phyloP scores from a whole-genome alignment of 2,329 filamentous ascomycete genomes.

The Pezicula rhizophila region DNA sequence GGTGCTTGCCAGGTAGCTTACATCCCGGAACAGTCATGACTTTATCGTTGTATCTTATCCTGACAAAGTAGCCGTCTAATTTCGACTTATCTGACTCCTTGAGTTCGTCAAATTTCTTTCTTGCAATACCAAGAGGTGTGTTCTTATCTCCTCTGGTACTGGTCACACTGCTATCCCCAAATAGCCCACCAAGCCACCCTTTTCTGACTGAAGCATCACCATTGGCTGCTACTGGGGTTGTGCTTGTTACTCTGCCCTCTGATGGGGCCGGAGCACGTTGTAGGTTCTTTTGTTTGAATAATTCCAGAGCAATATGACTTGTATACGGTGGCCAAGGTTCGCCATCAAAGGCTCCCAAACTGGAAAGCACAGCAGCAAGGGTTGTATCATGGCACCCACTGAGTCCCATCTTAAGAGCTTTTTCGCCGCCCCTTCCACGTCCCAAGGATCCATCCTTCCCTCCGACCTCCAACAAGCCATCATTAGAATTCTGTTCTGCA shows the following conservation, averaged over 20 bases:
- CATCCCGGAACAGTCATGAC: conserved; percentile 81
- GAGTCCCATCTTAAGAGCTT: conserved; percentile 65
- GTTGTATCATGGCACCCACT: conserved; percentile 93
- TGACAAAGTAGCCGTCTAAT: conserved; percentile 76
- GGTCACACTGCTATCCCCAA: conserved; percentile 19
- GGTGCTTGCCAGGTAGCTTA: conserved; percentile 67
- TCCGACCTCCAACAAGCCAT: conserved; percentile 45
- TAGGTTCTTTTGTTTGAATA: conserved; percentile 58
- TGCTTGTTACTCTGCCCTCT: conserved; percentile 7
- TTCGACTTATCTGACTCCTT: conserved; percentile 49
- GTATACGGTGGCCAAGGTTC: conserved; percentile 88
- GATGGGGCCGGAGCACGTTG: conserved; percentile 22
- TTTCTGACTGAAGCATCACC: conserved; percentile 7
- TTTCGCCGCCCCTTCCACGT: conserved; percentile 40
- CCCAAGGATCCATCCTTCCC: conserved; percentile 30
- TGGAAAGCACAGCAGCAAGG: conserved; percentile 69
- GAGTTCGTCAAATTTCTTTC: conserved; percentile 52
- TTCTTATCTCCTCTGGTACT: conserved; percentile 8
- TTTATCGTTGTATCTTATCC: conserved; percentile 84
- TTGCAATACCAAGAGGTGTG: conserved; percentile 45
- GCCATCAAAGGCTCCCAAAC: conserved; percentile 70
- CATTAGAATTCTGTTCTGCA: conserved; percentile 48
- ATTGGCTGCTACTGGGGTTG: neutral
- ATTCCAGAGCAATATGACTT: conserved; percentile 82
- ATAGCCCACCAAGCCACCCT: conserved; percentile 21